These are phyloP conservation scores for maize (Zea mays) DNA, from an alignment of 176 grass and related monocot genomes.

Conservation along the genomic window DNA sequence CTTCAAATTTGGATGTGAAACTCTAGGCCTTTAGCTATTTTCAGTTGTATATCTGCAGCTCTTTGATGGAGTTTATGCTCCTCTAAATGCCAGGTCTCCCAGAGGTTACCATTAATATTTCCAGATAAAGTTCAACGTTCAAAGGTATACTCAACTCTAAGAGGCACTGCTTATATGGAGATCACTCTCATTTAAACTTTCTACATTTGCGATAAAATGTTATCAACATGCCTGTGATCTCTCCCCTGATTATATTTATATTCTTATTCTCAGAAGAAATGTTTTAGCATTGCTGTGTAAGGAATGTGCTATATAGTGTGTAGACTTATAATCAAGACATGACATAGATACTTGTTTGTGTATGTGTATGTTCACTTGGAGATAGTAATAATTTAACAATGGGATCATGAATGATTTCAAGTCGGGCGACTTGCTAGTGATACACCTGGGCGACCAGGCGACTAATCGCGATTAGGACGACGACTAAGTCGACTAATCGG, in stretches of 20 bases:
- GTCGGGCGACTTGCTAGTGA: no score
- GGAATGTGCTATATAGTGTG: slow-evolving; percentile 3
- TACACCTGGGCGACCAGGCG: no score
- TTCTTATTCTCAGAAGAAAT: slow-evolving; percentile 1
- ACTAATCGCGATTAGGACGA: no score
- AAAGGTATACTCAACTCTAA: slow-evolving; percentile 65
- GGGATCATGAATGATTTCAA: no score
- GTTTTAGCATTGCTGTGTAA: slow-evolving; percentile 11
- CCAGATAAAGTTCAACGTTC: slow-evolving; percentile 94
- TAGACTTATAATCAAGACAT: neutral
- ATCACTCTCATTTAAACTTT: slow-evolving; percentile 12
- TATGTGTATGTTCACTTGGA: neutral
- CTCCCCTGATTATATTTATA: neutral
- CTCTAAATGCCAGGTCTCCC: slow-evolving; percentile 63
- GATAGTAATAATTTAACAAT: neutral
- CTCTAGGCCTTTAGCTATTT: neutral
- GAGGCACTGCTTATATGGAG: neutral
- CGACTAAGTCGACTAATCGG: no score
- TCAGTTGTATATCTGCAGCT: slow-evolving; percentile 16
- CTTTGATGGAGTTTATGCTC: slow-evolving; percentile 23
- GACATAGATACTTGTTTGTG: slow-evolving; percentile 12
- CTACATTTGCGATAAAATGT: slow-evolving; percentile 16
- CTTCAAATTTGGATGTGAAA: neutral
- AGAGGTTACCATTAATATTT: slow-evolving; percentile 80
- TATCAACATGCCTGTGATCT: neutral